A percentile compares a stretch with the other conserved stretches of the same genome.
Conservation (phyloP, 2,329 filamentous ascomycete genomes). For the Myriangium duriaei region DNA sequence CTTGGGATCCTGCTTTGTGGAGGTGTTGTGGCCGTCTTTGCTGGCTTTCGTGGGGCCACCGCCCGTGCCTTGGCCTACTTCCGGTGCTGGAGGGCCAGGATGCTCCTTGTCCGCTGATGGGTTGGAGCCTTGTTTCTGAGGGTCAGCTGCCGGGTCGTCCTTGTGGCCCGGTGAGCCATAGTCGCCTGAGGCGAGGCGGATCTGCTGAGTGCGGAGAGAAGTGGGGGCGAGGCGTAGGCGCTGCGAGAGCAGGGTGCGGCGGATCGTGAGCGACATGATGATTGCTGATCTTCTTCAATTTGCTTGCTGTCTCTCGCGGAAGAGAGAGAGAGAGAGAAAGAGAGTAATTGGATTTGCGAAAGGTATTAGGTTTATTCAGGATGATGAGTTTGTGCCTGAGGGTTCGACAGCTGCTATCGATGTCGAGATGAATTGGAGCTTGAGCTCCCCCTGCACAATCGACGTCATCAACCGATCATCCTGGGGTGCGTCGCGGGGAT, state of each 20-base stretch:
- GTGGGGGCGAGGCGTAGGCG: conserved; percentile 11
- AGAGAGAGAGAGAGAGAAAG: no score
- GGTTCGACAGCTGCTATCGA: no score
- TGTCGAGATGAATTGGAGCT: no score
- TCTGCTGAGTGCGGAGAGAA: conserved; percentile 19
- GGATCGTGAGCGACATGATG: conserved; percentile 2
- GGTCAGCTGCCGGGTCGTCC: conserved; percentile 30
- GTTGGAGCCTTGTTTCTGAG: conserved; percentile 29
- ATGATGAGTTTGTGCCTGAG: no score
- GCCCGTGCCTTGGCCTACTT: conserved; percentile 25
- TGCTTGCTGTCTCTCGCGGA: no score
- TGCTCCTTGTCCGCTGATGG: conserved; percentile 30
- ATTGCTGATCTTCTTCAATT: no score
- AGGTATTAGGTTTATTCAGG: no score
- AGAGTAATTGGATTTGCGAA: no score
- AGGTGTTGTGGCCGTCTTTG: conserved; percentile 12
- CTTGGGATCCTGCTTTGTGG: conserved; percentile 11
- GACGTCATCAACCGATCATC: no score
- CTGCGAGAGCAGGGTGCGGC: conserved; percentile 12
- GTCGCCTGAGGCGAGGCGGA: conserved; percentile 26
- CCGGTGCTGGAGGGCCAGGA: conserved; percentile 32
- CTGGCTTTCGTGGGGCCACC: conserved; percentile 18
- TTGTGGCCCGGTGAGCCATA: conserved; percentile 32
- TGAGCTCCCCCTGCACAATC: no score
- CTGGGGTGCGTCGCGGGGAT: no score